Evolutionary conservation across 306 rosid species (phyloP).

Genomic region (Senna tora): DNA sequence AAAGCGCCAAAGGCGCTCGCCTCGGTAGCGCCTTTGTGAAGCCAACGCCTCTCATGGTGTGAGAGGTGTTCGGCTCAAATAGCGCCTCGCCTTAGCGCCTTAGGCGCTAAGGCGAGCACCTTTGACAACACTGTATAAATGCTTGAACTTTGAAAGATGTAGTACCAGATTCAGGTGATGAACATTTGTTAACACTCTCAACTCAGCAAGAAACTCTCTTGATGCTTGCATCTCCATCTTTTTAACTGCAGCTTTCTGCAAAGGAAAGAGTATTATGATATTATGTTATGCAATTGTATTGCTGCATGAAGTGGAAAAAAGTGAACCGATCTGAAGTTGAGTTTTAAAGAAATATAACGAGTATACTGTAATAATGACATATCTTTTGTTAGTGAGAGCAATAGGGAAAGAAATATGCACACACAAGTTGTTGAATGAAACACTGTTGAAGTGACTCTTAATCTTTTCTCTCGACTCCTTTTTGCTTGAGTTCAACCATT

Average conservation of each 20-base stretch:
- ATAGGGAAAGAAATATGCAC: not conserved
- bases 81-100: too few relatives aligned
- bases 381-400: not conserved
- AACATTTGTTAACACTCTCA: constrained; percentile 80
- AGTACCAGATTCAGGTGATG: constrained; percentile 94
- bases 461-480: not conserved
- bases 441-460: not conserved
- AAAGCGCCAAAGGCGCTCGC: too few relatives aligned
- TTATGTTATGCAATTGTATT: not conserved
- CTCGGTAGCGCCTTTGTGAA: too few relatives aligned
- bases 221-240: constrained; percentile 90
- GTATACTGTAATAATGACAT: not conserved
- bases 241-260: constrained; percentile 88
- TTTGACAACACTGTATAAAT: not conserved
- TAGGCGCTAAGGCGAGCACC: too few relatives aligned
- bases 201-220: constrained; percentile 83
- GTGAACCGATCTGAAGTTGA: not conserved
- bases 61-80: too few relatives aligned
- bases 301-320: not conserved
- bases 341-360: not conserved
- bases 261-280: not conserved
- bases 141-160: constrained; percentile 11
- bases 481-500: not conserved
- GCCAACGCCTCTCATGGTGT: too few relatives aligned
- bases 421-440: too few relatives aligned